phyloP scores from a whole-genome alignment of 2,329 filamentous ascomycete species.

The Microcyclosporella mali region DNA sequence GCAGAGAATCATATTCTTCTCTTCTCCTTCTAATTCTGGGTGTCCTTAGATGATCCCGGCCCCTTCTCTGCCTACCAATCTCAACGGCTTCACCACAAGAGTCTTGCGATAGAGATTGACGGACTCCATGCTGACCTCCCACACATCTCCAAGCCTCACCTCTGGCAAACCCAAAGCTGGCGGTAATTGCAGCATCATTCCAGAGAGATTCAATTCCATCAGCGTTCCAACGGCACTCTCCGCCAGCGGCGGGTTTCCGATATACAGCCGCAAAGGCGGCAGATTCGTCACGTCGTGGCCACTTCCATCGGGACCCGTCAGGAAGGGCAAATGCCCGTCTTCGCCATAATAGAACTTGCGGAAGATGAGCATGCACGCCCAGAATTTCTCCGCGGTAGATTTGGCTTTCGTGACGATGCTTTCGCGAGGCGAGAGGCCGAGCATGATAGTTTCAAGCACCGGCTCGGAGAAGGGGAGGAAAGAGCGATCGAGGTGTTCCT shows the following conservation, averaged over 20 bases:
- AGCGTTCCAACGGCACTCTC: neutral
- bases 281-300: neutral
- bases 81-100: constrained; percentile 33
- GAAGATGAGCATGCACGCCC: constrained; percentile 50
- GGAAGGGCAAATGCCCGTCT: constrained; percentile 5
- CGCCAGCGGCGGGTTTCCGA: neutral
- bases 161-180: constrained; percentile 7
- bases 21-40: too few relatives aligned
- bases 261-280: constrained; percentile 3
- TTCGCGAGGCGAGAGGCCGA: constrained; percentile 40
- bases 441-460: constrained; percentile 46
- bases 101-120: constrained; percentile 33
- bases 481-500: constrained; percentile 17
- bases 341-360: constrained; percentile 54
- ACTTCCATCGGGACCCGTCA: neutral
- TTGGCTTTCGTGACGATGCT: constrained; percentile 38
- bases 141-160: constrained; percentile 37
- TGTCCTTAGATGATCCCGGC: constrained; percentile 2
- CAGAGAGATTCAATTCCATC: constrained; percentile 20
- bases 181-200: constrained; percentile 17
- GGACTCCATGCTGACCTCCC: constrained; percentile 38
- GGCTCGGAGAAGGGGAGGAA: constrained; percentile 46
- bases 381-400: constrained; percentile 38
- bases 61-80: constrained; percentile 31
- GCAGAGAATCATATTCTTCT: too few relatives aligned